These are phyloP conservation scores for Coemansia asiatica DNA, from an alignment of 192 early-diverging fungal genomes.

Conservation along the genomic window DNA sequence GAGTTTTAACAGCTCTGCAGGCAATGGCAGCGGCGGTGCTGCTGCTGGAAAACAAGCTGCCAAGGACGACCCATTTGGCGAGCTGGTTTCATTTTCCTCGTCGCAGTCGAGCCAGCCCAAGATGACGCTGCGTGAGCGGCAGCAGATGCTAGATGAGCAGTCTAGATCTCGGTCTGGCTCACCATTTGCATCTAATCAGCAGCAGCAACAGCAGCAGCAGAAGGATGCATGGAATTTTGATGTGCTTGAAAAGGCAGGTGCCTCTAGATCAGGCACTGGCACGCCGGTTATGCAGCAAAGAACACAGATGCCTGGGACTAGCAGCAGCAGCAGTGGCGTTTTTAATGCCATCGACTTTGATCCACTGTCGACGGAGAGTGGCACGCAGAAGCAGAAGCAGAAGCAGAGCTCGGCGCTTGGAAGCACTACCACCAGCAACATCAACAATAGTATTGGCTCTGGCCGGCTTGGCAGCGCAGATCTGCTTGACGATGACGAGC, in stretches of 20 bases:
- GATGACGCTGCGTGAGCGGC: constrained; percentile 49
- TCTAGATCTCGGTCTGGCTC: constrained; percentile 24
- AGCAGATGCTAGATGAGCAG: constrained; percentile 34
- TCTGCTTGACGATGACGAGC: constrained; percentile 33
- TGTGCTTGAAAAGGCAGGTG: constrained; percentile 28
- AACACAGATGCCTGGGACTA: not conserved
- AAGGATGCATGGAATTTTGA: constrained; percentile 52
- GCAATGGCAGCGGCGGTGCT: too few relatives aligned
- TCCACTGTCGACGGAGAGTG: constrained; percentile 10
- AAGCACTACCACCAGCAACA: not conserved
- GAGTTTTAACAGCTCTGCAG: not conserved
- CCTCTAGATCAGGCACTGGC: constrained; percentile 17
- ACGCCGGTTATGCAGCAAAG: constrained; percentile 21
- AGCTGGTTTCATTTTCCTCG: constrained; percentile 46
- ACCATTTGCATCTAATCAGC: too few relatives aligned
- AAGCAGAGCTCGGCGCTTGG: too few relatives aligned
- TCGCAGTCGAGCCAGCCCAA: constrained; percentile 25
- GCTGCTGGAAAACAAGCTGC: not conserved
- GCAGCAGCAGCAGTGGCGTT: constrained; percentile 2
- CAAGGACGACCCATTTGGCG: constrained; percentile 54
- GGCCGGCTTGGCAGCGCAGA: not conserved
- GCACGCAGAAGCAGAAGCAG: not conserved
- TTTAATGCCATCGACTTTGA: constrained; percentile 40
- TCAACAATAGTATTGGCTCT: too few relatives aligned
- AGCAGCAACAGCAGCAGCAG: too few relatives aligned